Percentiles rank a stretch among this genome's conserved stretches.
phyloP scores from a whole-genome alignment of 1,284 basidiomycete genomes.

The Cryptococcus sp. region DNA sequence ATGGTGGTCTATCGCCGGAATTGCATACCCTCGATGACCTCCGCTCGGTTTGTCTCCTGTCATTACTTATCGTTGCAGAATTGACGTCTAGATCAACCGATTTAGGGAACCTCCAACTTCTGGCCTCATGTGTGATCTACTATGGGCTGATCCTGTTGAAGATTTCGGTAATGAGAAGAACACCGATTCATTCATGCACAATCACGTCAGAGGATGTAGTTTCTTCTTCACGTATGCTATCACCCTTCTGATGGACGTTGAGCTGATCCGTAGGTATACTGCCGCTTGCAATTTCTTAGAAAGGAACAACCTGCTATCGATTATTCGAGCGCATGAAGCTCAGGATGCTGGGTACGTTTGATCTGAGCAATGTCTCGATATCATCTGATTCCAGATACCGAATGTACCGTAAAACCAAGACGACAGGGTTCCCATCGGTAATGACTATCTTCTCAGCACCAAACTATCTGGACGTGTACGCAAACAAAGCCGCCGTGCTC shows the following conservation, averaged over 20 bases:
- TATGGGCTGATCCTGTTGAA: constrained; percentile 92
- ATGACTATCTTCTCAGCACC: constrained; percentile 97
- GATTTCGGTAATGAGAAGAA: constrained; percentile 90
- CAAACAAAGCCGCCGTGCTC: constrained; percentile 93
- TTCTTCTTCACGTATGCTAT: constrained; percentile 84
- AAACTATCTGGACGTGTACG: constrained; percentile 94
- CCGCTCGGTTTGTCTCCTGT: constrained; percentile 56
- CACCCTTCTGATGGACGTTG: neutral
- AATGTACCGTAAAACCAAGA: constrained; percentile 95
- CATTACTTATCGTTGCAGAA: neutral
- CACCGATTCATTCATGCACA: constrained; percentile 77
- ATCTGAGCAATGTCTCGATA: constrained; percentile 7
- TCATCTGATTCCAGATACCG: constrained; percentile 60
- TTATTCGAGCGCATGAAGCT: constrained; percentile 91
- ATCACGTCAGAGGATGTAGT: constrained; percentile 90
- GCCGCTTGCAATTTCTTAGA: constrained; percentile 92
- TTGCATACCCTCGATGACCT: constrained; percentile 87
- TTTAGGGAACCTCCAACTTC: constrained; percentile 93
- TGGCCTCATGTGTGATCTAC: constrained; percentile 90
- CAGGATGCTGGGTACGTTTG: constrained; percentile 81
- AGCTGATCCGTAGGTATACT: constrained; percentile 61
- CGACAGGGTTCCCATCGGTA: constrained; percentile 82
- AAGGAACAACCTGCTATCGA: constrained; percentile 87
- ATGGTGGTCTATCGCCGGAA: constrained; percentile 87
- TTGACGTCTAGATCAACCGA: constrained; percentile 68